These are phyloP conservation scores for Ascochyta rabiei DNA, from an alignment of 2,329 filamentous ascomycete species.

Conservation along the genomic window DNA sequence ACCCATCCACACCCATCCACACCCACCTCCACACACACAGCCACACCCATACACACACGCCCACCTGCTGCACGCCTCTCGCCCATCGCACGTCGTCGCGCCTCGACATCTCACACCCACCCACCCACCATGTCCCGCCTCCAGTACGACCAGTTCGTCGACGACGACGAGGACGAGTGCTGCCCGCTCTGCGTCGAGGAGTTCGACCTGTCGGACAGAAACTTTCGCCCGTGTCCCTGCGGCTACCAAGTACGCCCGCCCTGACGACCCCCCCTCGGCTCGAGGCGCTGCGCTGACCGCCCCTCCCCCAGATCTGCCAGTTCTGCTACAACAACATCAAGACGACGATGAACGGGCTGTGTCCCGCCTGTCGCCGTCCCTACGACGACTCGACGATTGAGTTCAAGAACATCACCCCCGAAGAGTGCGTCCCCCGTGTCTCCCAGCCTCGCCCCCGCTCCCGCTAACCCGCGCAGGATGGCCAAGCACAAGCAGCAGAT, in stretches of 20 bases:
- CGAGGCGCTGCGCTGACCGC: slow-evolving; percentile 34
- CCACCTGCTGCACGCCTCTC: not conserved
- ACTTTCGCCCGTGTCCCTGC: slow-evolving; percentile 95
- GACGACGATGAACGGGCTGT: slow-evolving; percentile 95
- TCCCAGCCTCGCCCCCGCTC: slow-evolving; percentile 17
- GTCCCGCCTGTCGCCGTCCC: slow-evolving; percentile 92
- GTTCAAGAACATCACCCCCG: slow-evolving; percentile 91
- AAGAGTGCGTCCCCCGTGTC: slow-evolving; percentile 73
- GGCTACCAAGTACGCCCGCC: slow-evolving; percentile 84
- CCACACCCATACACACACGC: not conserved
- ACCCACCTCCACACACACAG: not conserved
- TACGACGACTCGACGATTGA: slow-evolving; percentile 98
- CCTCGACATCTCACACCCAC: slow-evolving; percentile 18
- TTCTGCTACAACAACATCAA: slow-evolving; percentile 99
- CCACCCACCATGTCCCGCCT: slow-evolving; percentile 53
- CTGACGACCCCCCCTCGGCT: slow-evolving; percentile 9
- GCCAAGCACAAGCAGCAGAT: slow-evolving; percentile 78
- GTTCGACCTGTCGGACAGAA: slow-evolving; percentile 96
- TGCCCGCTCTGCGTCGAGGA: slow-evolving; percentile 99
- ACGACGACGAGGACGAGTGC: slow-evolving; percentile 58
- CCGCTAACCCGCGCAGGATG: slow-evolving; percentile 58
- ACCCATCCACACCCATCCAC: not conserved
- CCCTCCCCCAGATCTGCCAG: slow-evolving; percentile 76
- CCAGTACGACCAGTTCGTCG: slow-evolving; percentile 60
- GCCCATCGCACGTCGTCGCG: slow-evolving; percentile 17